A percentile compares a stretch with the other conserved stretches of the same genome.
These are phyloP conservation scores for Ambrosiella xylebori DNA, from an alignment of 2,329 filamentous ascomycete genomes.

Conservation along the genomic window DNA sequence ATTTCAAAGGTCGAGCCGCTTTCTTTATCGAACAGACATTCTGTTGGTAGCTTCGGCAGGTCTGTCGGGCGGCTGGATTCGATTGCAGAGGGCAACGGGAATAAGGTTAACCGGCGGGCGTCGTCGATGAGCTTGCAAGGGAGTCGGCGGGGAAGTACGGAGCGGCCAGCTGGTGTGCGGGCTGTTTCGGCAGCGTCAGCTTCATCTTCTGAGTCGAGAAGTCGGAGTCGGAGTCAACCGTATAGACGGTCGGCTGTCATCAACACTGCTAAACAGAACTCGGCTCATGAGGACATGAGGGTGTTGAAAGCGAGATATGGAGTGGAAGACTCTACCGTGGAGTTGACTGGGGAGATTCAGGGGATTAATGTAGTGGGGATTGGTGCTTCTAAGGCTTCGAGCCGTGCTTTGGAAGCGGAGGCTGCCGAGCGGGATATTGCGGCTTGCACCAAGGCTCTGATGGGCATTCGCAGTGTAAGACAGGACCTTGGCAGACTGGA, in stretches of 20 bases:
- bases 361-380: background rate
- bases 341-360: conserved; percentile 33
- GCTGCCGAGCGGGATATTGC: conserved; percentile 5
- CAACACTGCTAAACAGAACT: conserved; percentile 37
- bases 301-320: conserved; percentile 35
- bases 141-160: background rate
- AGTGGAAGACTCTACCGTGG: conserved; percentile 40
- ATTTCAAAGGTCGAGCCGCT: conserved; percentile 6
- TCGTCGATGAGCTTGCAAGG: conserved; percentile 6
- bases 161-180: background rate
- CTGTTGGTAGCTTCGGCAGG: conserved; percentile 4
- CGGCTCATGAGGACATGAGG: conserved; percentile 37
- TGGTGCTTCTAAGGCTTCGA: background rate
- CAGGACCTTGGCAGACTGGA: conserved; percentile 4
- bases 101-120: conserved; percentile 7
- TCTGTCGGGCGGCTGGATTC: conserved; percentile 6
- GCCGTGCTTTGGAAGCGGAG: background rate
- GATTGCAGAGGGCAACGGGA: conserved; percentile 5
- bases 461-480: conserved; percentile 1
- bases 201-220: background rate
- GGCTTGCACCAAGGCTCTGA: conserved; percentile 9
- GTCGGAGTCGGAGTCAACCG: conserved; percentile 6
- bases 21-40: conserved; percentile 5
- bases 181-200: background rate
- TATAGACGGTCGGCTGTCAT: conserved; percentile 26